These are phyloP conservation scores for Trichoderma aggressivum DNA, from an alignment of 2,329 filamentous ascomycete species.

Conservation along the genomic window DNA sequence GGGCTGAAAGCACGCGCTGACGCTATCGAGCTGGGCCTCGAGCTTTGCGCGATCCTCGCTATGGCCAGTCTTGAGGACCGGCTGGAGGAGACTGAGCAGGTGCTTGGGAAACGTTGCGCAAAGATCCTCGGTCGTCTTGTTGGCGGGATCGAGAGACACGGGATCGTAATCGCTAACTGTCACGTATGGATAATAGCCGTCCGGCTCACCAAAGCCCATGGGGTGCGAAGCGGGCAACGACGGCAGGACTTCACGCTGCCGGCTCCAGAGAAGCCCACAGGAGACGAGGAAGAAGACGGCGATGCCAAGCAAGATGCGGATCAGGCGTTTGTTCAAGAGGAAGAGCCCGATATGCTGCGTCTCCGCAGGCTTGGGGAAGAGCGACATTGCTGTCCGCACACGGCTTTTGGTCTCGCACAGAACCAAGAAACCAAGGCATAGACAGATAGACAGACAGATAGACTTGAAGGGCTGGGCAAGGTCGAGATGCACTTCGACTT, in stretches of 20 bases:
- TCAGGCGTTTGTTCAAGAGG: conserved; percentile 33
- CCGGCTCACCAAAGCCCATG: neutral
- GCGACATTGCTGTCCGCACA: conserved; percentile 14
- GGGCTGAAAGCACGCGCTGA: conserved; percentile 48
- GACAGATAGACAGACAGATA: too few species aligned
- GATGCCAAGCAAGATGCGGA: conserved; percentile 29
- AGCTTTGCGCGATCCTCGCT: conserved; percentile 29
- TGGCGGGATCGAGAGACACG: conserved; percentile 27
- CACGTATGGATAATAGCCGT: conserved; percentile 27
- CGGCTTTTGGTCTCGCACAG: neutral
- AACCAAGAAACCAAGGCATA: neutral
- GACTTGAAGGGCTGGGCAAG: too few species aligned
- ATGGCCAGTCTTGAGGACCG: conserved; percentile 35
- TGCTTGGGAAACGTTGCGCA: conserved; percentile 34
- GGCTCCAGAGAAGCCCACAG: conserved; percentile 27
- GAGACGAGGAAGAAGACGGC: conserved; percentile 25
- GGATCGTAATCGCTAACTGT: conserved; percentile 32
- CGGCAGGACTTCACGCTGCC: neutral
- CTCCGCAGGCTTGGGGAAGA: conserved; percentile 18
- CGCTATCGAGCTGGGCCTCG: conserved; percentile 47
- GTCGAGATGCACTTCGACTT: too few species aligned
- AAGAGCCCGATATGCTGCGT: conserved; percentile 20
- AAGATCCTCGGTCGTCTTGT: conserved; percentile 28
- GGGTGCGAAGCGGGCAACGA: neutral
- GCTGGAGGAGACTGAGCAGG: conserved; percentile 31